Conservation (phyloP, 495 filamentous ascomycete species). For the Hyaloscypha bicolor region DNA sequence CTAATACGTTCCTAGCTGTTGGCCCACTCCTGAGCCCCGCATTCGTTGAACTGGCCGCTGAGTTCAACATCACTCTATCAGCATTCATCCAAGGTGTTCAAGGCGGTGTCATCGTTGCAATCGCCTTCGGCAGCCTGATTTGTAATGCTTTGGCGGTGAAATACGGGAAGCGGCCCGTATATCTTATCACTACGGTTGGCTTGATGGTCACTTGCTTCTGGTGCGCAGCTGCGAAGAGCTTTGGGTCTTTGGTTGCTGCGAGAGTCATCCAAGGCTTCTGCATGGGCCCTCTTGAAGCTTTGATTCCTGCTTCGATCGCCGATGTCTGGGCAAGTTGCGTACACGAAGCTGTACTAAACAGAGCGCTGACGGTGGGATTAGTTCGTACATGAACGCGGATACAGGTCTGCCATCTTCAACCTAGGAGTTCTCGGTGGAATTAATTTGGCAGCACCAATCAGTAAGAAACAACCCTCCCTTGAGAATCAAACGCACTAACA, state of each 20-base stretch:
- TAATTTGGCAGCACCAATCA: constrained; percentile 46
- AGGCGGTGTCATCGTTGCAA: constrained; percentile 19
- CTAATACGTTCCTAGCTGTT: constrained; percentile 34
- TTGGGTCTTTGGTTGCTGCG: constrained; percentile 32
- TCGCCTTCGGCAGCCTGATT: constrained; percentile 17
- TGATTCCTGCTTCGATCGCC: constrained; percentile 58
- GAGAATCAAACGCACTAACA: neutral
- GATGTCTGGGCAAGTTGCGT: constrained; percentile 41
- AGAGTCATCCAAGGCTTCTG: constrained; percentile 37
- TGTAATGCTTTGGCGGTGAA: constrained; percentile 22
- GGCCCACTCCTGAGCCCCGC: constrained; percentile 41
- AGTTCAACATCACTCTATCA: constrained; percentile 19
- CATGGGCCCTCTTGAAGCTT: constrained; percentile 57
- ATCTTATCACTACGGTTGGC: constrained; percentile 13
- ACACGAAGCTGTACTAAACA: neutral
- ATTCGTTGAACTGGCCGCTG: constrained; percentile 11
- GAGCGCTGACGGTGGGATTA: neutral
- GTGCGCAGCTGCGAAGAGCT: constrained; percentile 25
- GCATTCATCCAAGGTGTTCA: constrained; percentile 19
- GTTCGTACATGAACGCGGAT: constrained; percentile 37
- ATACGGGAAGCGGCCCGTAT: constrained; percentile 20
- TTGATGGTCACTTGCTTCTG: constrained; percentile 24
- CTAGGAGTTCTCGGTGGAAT: constrained; percentile 37
- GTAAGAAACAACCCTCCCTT: constrained; percentile 27
- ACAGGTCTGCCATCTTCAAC: constrained; percentile 29